phyloP scores from a whole-genome alignment of 75 land plant genomes.

The Adiantum capillusveneris region DNA sequence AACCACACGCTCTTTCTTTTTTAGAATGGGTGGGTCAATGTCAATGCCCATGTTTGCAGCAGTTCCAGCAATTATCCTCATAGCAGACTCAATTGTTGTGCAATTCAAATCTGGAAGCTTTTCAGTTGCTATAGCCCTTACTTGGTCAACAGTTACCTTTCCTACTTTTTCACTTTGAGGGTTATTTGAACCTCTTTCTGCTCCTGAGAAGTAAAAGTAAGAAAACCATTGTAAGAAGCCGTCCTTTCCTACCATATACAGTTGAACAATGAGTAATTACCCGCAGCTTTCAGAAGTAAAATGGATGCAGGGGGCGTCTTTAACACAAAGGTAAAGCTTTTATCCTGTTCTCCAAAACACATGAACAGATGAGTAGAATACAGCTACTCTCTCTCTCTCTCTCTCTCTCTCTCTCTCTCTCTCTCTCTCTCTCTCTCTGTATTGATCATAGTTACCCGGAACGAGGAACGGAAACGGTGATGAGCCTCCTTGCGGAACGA shows the following conservation, averaged over 20 bases:
- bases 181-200: conserved; percentile 78
- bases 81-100: conserved; percentile 76
- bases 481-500: no score
- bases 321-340: conserved; percentile 84
- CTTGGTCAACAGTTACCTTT: conserved; percentile 70
- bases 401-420: no score
- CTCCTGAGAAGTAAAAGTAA: conserved; percentile 39
- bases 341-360: conserved; percentile 81
- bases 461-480: no score
- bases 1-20: conserved; percentile 8
- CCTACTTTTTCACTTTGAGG: conserved; percentile 78
- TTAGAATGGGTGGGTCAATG: conserved; percentile 81
- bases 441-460: no score
- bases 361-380: no score
- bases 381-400: no score
- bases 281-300: conserved; percentile 89
- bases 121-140: conserved; percentile 68
- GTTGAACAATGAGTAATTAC: conserved; percentile 23
- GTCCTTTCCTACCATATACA: neutral
- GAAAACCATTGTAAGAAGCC: neutral
- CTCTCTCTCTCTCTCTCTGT: no score
- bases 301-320: conserved; percentile 99
- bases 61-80: conserved; percentile 91
- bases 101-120: conserved; percentile 93
- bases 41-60: conserved; percentile 97